Evolutionary conservation across 257 asterid species (phyloP).

Genomic region (Lycium barbarum): DNA sequence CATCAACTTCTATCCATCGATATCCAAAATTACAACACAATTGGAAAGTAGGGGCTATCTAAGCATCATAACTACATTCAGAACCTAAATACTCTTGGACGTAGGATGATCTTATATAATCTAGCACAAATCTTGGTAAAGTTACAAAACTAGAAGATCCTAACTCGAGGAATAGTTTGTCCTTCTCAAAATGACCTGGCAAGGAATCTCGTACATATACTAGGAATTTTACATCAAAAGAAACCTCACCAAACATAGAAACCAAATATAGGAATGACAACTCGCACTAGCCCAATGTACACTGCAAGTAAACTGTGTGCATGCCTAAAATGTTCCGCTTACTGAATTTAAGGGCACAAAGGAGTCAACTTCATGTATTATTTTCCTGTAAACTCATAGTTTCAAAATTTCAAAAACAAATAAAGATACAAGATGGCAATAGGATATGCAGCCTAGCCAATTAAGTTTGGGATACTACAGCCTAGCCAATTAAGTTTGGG

Average conservation of each 20-base stretch:
- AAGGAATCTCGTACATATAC: too few species aligned
- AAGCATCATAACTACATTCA: constrained; percentile 17
- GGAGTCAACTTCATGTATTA: not conserved
- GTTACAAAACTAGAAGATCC: constrained; percentile 26
- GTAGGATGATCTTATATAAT: not conserved
- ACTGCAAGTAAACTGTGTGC: not conserved
- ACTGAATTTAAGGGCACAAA: constrained; percentile 4
- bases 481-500: constrained; percentile 16
- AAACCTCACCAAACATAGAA: not conserved
- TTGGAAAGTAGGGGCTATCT: not conserved
- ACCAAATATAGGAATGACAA: not conserved
- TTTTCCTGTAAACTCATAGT: not conserved
- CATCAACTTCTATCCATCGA: not conserved
- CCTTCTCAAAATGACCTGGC: constrained; percentile 10
- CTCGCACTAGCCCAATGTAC: constrained; percentile 19
- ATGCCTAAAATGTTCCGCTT: constrained; percentile 5
- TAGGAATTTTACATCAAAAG: not conserved
- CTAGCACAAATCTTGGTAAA: constrained; percentile 8
- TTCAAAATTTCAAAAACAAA: constrained; percentile 4
- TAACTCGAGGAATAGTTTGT: constrained; percentile 10
- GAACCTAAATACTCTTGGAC: constrained; percentile 11
- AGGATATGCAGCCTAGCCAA: not conserved
- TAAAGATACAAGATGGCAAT: constrained; percentile 3
- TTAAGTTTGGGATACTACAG: constrained; percentile 19
- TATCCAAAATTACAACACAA: not conserved